Percentiles rank a stretch among this genome's conserved stretches.
phyloP scores from a whole-genome alignment of 768 basidiomycete genomes.

The Grammothele lineata region DNA sequence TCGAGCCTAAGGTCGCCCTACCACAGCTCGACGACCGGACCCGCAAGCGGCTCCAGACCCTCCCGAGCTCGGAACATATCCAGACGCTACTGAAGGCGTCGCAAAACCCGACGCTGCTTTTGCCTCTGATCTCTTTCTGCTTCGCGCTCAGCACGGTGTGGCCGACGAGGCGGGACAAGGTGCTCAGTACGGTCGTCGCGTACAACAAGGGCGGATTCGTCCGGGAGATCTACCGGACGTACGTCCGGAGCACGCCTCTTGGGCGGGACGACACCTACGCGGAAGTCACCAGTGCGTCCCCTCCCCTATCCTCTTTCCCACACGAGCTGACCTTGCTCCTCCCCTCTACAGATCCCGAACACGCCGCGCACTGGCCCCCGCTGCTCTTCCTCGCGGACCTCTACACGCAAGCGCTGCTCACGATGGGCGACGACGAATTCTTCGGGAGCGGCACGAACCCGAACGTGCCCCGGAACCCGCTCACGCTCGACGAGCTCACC shows the following conservation, averaged over 20 bases:
- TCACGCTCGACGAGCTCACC: constrained; percentile 76
- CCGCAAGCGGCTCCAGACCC: constrained; percentile 53
- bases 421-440: constrained; percentile 97
- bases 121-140: constrained; percentile 53
- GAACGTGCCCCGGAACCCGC: constrained; percentile 57
- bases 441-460: constrained; percentile 46
- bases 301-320: neutral
- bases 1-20: constrained; percentile 25
- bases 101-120: constrained; percentile 36
- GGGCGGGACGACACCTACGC: constrained; percentile 49
- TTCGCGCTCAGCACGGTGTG: constrained; percentile 56
- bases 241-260: constrained; percentile 56
- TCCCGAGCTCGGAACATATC: constrained; percentile 53
- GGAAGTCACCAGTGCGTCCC: constrained; percentile 34
- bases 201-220: constrained; percentile 60
- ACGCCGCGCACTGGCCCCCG: constrained; percentile 54
- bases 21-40: constrained; percentile 57
- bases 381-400: constrained; percentile 77
- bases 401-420: constrained; percentile 79
- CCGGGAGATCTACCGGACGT: constrained; percentile 68
- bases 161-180: constrained; percentile 50
- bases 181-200: constrained; percentile 51
- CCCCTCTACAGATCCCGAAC: constrained; percentile 39
- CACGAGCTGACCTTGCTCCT: neutral
- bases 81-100: constrained; percentile 45